Base-by-base conservation (phyloP, 176 grass and related monocot species). In the Juncus effusus region DNA sequence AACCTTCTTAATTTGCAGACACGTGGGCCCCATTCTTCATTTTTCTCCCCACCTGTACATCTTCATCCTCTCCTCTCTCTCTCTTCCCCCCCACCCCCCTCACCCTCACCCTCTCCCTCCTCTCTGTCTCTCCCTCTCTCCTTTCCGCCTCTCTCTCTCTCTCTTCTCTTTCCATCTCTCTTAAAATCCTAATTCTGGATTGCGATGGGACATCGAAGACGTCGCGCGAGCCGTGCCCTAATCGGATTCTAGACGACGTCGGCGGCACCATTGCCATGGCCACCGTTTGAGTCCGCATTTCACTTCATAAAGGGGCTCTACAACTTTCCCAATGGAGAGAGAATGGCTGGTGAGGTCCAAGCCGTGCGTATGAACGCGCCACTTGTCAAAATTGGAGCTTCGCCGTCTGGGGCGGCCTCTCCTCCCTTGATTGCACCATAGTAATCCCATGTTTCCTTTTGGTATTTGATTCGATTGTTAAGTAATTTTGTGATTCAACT, bases 301-400 rank as follows among this genome's bases (percentile, higher is more conserved):
- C 70, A 81, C 74, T 87, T 89, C 16, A 2, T 74, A 60, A 85
- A 78, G 64, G 82, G 79, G 40, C 13, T 94, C 50, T 60, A 64
- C 51, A 72, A 83, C 56, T 74, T 62, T 3, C 78, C 85, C 12
- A 60, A 58, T 61, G 81, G 81, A 0, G 13, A 74, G n/a, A 50
- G 76, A 53, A 53, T 88, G 13, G 12, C 28, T 36, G 79, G 68
- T 10, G 76, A 67, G 16, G 28, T 67, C 54, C 59, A 89, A 57
- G 73, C 76, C 16, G 44, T 64, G 9, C 14, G 60, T 56, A 77
- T 85, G 79, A 83, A 89, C 54, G 79, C 40, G 0, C 79, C 76
- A 0, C 64, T 40, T 11, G 14, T 89, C 38, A 72, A 40, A n/a
- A n/a, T 3, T 78, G 85, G 0, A 40, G 13, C 60, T 85, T 85